phyloP scores from a whole-genome alignment of 2,329 filamentous ascomycete species.

The Neofusicoccum parvum region DNA sequence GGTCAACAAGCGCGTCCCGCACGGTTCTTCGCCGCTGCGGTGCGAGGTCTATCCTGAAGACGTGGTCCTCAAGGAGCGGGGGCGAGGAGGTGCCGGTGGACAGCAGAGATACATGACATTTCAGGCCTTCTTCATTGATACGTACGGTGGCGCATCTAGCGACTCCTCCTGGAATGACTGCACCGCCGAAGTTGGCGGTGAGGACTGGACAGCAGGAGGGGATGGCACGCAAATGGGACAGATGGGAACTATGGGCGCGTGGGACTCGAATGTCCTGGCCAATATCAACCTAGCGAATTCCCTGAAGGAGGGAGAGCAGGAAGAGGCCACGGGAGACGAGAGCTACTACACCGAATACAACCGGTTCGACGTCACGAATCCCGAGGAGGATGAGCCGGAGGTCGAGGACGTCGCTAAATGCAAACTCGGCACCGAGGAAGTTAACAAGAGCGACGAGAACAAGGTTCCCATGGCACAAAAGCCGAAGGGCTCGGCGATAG shows the following conservation, averaged over 20 bases:
- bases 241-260: neutral
- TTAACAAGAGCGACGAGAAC: neutral
- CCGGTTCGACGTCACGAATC: neutral
- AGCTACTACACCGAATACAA: slow-evolving; percentile 1
- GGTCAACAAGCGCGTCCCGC: slow-evolving; percentile 17
- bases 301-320: neutral
- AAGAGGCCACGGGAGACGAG: neutral
- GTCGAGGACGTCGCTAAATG: neutral
- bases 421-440: neutral
- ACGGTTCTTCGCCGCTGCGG: slow-evolving; percentile 26
- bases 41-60: slow-evolving; percentile 29
- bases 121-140: slow-evolving; percentile 21
- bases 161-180: neutral
- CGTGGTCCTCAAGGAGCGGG: slow-evolving; percentile 19
- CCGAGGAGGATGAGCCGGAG: neutral
- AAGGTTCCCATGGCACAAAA: too few species aligned
- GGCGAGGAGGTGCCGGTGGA: neutral
- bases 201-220: neutral
- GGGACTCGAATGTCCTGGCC: neutral
- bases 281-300: neutral
- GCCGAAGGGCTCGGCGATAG: neutral
- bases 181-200: neutral
- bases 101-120: slow-evolving; percentile 12
- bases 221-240: neutral
- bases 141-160: neutral